These are phyloP conservation scores for Solanum acaule DNA, from an alignment of 257 asterid genomes.

Conservation along the genomic window DNA sequence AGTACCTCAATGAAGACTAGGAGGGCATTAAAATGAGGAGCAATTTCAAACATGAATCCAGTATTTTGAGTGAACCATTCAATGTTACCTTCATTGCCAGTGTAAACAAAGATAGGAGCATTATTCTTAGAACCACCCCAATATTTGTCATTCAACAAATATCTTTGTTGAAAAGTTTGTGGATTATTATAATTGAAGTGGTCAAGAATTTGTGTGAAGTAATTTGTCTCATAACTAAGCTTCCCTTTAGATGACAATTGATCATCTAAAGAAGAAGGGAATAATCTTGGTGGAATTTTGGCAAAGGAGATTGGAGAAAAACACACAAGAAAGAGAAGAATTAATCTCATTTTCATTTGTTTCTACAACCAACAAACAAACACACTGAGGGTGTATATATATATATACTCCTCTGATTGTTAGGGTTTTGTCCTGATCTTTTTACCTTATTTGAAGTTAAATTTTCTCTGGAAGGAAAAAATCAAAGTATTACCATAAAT, in stretches of 20 bases:
- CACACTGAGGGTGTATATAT: not conserved
- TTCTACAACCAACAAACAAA: not conserved
- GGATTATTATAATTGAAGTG: conserved; percentile 72
- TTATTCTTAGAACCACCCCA: conserved; percentile 67
- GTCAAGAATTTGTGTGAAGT: conserved; percentile 69
- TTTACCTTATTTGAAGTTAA: too few relatives aligned
- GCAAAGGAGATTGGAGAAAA: conserved; percentile 5
- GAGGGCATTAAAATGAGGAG: conserved; percentile 63
- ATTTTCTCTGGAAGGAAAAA: too few relatives aligned
- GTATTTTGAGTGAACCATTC: conserved; percentile 94
- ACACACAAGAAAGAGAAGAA: not conserved
- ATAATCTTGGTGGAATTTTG: conserved; percentile 20
- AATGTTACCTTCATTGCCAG: conserved; percentile 85
- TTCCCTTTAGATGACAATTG: not conserved
- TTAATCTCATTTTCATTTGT: conserved; percentile 19
- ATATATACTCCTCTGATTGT: too few relatives aligned
- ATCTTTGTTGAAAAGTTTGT: conserved; percentile 70
- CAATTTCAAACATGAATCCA: conserved; percentile 81
- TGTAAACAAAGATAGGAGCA: conserved; percentile 83
- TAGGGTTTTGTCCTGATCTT: too few relatives aligned
- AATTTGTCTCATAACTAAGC: conserved; percentile 28
- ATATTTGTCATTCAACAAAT: conserved; percentile 40
- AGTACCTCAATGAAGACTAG: conserved; percentile 81
- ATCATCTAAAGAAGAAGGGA: conserved; percentile 26
- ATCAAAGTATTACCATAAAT: too few relatives aligned